phyloP scores from a whole-genome alignment of 352 stramenopile species.

The Phytophthora fragariaefolia region DNA sequence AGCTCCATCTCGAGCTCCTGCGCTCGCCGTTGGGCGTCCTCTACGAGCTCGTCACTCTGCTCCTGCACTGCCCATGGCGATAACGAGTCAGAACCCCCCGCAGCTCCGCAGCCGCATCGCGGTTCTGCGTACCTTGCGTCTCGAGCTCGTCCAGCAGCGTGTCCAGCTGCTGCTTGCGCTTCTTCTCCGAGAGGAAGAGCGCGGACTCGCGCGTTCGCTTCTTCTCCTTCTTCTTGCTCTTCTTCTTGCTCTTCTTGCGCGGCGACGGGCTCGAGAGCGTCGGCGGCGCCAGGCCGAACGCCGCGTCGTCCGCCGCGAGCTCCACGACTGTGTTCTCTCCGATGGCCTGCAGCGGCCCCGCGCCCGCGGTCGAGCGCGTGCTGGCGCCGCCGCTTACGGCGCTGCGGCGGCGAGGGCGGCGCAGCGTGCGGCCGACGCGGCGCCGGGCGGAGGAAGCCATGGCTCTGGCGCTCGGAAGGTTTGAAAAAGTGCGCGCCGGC shows the following conservation, averaged over 20 bases:
- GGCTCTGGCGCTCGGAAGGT: conserved; percentile 21
- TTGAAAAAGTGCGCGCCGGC: conserved; percentile 34
- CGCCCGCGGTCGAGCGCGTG: conserved; percentile 21
- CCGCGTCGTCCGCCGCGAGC: conserved; percentile 30
- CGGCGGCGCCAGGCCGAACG: conserved; percentile 16
- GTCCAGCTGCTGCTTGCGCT: conserved; percentile 47
- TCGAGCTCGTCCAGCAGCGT: conserved; percentile 68
- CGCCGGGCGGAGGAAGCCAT: conserved; percentile 49
- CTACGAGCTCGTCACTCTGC: conserved; percentile 60
- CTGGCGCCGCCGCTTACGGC: conserved; percentile 13
- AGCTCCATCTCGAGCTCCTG: conserved; percentile 78
- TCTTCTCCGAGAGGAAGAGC: conserved; percentile 42
- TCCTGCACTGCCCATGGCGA: conserved; percentile 56
- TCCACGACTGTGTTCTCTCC: conserved; percentile 72
- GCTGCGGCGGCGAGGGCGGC: conserved; percentile 43
- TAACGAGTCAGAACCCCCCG: conserved; percentile 4
- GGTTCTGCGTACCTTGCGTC: conserved; percentile 48
- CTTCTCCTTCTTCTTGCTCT: conserved; percentile 36
- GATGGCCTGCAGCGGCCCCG: conserved; percentile 53
- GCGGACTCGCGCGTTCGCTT: conserved; percentile 36
- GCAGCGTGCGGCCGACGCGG: conserved; percentile 56
- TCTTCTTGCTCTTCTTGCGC: conserved; percentile 38
- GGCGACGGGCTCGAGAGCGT: conserved; percentile 29
- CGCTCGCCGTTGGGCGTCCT: conserved; percentile 58
- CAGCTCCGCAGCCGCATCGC: background rate